Conservation (phyloP, 2,329 filamentous ascomycete species). For the Clonostachys rosea region DNA sequence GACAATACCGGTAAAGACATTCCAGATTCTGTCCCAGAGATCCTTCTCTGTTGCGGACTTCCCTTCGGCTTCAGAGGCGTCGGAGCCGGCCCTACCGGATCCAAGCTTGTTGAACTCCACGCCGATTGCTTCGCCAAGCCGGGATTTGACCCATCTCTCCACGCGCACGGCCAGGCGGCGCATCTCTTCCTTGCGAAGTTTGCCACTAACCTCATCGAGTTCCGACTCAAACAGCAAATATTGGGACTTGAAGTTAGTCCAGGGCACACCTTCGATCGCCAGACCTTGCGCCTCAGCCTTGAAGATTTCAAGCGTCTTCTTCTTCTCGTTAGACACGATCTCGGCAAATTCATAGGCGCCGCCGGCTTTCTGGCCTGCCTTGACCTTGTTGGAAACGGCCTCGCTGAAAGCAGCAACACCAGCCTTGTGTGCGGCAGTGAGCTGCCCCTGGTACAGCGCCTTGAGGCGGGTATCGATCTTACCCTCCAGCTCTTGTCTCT, state of each 20-base stretch:
- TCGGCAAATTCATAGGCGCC: slow-evolving; percentile 91
- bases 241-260: slow-evolving; percentile 85
- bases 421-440: slow-evolving; percentile 82
- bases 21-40: slow-evolving; percentile 96
- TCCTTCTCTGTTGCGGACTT: slow-evolving; percentile 73
- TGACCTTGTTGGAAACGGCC: slow-evolving; percentile 81
- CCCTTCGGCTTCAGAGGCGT: slow-evolving; percentile 73
- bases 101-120: slow-evolving; percentile 96
- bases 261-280: slow-evolving; percentile 72
- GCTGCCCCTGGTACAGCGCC: slow-evolving; percentile 80
- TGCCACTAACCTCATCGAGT: slow-evolving; percentile 79
- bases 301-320: slow-evolving; percentile 69
- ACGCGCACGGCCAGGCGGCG: slow-evolving; percentile 83
- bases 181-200: slow-evolving; percentile 93
- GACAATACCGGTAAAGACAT: slow-evolving; percentile 75
- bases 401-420: slow-evolving; percentile 83
- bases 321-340: slow-evolving; percentile 82
- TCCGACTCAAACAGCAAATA: slow-evolving; percentile 81
- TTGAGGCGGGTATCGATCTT: slow-evolving; percentile 90
- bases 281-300: slow-evolving; percentile 70
- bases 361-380: slow-evolving; percentile 87
- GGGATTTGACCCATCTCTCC: slow-evolving; percentile 88
- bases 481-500: slow-evolving; percentile 75
- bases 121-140: slow-evolving; percentile 81
- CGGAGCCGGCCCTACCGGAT: slow-evolving; percentile 76